phyloP scores from a whole-genome alignment of 2,329 filamentous ascomycete genomes.

The Venturia aucupariae region DNA sequence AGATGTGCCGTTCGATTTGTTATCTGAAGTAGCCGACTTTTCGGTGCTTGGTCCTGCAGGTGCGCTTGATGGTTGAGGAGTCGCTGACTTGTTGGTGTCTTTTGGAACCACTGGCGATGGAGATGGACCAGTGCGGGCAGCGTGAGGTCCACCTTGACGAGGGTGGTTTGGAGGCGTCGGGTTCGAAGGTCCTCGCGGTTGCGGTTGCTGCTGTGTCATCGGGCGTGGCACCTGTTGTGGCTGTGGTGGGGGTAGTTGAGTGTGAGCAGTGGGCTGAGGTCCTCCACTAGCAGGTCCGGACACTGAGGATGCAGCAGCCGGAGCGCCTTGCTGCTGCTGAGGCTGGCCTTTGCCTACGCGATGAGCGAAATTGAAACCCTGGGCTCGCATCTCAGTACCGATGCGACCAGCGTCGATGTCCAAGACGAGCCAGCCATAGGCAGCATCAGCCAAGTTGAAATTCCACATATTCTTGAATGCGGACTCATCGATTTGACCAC shows the following conservation, averaged over 20 bases:
- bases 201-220: constrained; percentile 22
- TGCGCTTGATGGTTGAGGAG: constrained; percentile 35
- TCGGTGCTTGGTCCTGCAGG: constrained; percentile 19
- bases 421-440: constrained; percentile 90
- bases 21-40: constrained; percentile 30
- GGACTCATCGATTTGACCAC: constrained; percentile 92
- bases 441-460: constrained; percentile 95
- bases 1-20: constrained; percentile 42
- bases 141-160: constrained; percentile 26
- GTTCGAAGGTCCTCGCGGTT: constrained; percentile 22
- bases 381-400: constrained; percentile 95
- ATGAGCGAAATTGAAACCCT: constrained; percentile 98
- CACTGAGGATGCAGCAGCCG: constrained; percentile 27
- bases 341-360: constrained; percentile 63
- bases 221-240: constrained; percentile 23
- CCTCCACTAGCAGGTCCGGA: constrained; percentile 28
- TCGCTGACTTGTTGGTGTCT: constrained; percentile 40
- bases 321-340: constrained; percentile 28
- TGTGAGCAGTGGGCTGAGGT: constrained; percentile 30
- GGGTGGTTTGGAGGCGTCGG: constrained; percentile 26
- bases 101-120: constrained; percentile 34
- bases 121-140: constrained; percentile 31
- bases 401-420: constrained; percentile 94
- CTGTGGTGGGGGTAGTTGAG: constrained; percentile 28
- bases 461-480: constrained; percentile 99